Percentiles rank a stretch among this genome's conserved stretches.
Evolutionary conservation across 1,284 basidiomycete genomes (phyloP).

Genomic region (Leccinum subrobustum): DNA sequence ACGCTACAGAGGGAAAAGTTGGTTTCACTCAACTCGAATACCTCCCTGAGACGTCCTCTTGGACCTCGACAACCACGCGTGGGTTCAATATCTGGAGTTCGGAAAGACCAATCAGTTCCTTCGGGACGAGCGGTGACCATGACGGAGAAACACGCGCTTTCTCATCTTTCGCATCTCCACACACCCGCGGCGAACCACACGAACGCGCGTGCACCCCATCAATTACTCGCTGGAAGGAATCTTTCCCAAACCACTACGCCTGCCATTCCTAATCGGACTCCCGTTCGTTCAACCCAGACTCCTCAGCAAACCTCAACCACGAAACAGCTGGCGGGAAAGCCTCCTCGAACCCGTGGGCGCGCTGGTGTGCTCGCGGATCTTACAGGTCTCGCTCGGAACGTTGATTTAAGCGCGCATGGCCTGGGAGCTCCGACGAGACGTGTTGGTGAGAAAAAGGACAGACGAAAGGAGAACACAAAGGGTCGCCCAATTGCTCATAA

Average conservation of each 20-base stretch:
- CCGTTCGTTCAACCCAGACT: conserved; percentile 7
- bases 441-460: conserved; percentile 18
- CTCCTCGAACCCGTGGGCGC: conserved; percentile 25
- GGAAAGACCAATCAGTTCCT: conserved; percentile 1
- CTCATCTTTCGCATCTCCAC: conserved; percentile 4
- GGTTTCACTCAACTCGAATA: conserved; percentile 16
- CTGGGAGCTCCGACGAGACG: conserved; percentile 17
- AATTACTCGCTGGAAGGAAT: background rate
- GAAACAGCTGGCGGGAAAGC: conserved; percentile 31
- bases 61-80: conserved; percentile 22
- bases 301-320: conserved; percentile 6
- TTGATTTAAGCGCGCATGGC: conserved; percentile 34
- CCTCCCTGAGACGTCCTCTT: conserved; percentile 21
- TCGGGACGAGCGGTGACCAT: background rate
- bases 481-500: conserved; percentile 15
- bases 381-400: conserved; percentile 35
- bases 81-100: background rate
- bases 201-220: background rate
- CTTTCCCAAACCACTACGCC: conserved; percentile 8
- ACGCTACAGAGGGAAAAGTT: background rate
- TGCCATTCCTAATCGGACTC: background rate
- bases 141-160: conserved; percentile 5
- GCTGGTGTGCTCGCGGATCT: conserved; percentile 29
- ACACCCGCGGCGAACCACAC: conserved; percentile 3
- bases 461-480: conserved; percentile 16